Base-by-base conservation (phyloP, 2,329 filamentous ascomycete genomes). In the Whalleya microplaca region DNA sequence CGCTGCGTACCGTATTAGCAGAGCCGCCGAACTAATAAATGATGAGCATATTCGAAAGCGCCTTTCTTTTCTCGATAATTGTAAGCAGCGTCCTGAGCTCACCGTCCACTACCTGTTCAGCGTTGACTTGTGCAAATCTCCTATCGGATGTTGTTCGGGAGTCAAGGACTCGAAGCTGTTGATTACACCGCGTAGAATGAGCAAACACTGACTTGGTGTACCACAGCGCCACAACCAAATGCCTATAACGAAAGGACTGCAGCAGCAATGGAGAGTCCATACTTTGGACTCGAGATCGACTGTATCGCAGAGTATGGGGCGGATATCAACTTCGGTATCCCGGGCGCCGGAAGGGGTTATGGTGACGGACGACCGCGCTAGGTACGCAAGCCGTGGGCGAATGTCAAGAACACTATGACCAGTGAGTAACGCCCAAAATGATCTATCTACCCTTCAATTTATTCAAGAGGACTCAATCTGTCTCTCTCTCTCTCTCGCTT, bases 291-390 rank as follows among this genome's bases (percentile, higher is more conserved):
- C 27, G 41, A 46, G 20, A 18, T 50, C 32, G 27, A 21, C 5
- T 56, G 50, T 20, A 53, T 47, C 14, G 44, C 45, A 2, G 29
- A 48, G 12, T 27, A 37, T 21, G 51, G 48, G n/a, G 61, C 61
- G n/a, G 53, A 58, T n/a, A 21, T 55, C 21, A 16, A 51, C n/a
- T 64, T 62, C 44, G 51, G 55, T 16, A 62, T 64, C 42, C 59
- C 62, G 2, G 62, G 62, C 14, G 48, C 56, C n/a, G 44, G 40
- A 9, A 23, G 9, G 10, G 56, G 50, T 3, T 4, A 14, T 2
- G 14, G n/a, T 3, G 55, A 56, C 41, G 52, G 46, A 7, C 46
- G 44, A 27, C 37, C 59, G 21, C 51, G 48, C 23, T 60, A 43
- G 20, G 41, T 59, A 16, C 56, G 59, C 27, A 58, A 41, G 41